phyloP scores from a whole-genome alignment of 2,329 filamentous ascomycete genomes.

The Cryphonectria naterciae region DNA sequence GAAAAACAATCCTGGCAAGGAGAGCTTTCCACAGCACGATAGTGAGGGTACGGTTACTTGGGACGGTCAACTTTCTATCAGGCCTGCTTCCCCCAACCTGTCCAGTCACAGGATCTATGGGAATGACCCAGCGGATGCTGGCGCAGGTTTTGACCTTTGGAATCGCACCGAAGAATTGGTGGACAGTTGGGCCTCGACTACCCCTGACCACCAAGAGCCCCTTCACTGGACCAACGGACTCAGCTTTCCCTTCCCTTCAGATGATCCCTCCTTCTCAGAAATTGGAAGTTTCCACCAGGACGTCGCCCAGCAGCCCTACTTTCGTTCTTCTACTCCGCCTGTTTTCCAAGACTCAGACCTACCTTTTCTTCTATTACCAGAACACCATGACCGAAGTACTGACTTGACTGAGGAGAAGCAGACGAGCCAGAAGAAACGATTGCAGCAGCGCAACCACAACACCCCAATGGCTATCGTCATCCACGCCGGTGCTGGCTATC shows the following conservation, averaged over 20 bases:
- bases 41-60: not conserved
- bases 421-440: not conserved
- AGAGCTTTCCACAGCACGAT: not conserved
- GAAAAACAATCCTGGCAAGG: not conserved
- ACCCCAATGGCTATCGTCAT: constrained; percentile 74
- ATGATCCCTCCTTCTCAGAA: not conserved
- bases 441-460: not conserved
- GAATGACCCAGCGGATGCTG: not conserved
- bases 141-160: not conserved
- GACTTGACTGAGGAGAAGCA: not conserved
- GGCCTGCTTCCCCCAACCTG: not conserved
- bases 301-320: not conserved
- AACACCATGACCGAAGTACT: not conserved
- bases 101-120: no score
- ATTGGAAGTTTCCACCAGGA: not conserved
- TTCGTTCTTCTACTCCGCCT: not conserved
- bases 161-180: not conserved
- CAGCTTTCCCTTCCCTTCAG: not conserved
- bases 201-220: not conserved
- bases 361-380: not conserved
- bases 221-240: not conserved
- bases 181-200: not conserved
- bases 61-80: not conserved
- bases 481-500: constrained; percentile 93
- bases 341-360: not conserved